Percentiles rank a stretch among this genome's conserved stretches.
Conservation (phyloP, 768 basidiomycete genomes). For the Phanerochaete sordida region DNA sequence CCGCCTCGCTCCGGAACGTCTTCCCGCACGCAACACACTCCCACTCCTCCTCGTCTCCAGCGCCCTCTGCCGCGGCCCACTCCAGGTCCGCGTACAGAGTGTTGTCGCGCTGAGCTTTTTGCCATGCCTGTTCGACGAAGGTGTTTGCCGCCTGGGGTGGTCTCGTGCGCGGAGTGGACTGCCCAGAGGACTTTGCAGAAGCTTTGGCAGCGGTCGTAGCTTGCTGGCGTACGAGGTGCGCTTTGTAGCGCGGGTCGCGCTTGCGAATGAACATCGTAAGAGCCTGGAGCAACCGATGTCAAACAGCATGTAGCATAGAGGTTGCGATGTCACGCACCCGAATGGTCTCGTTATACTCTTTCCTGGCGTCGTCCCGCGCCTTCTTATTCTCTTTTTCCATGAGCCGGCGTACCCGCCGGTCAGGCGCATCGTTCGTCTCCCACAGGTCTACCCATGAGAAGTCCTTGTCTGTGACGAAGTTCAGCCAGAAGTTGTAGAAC, state of each 20-base stretch:
- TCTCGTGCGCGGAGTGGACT: conserved; percentile 16
- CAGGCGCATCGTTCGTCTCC: conserved; percentile 81
- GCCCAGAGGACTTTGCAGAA: not conserved
- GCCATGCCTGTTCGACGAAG: conserved; percentile 91
- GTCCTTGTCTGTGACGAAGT: conserved; percentile 83
- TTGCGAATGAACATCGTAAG: conserved; percentile 76
- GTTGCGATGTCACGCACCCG: conserved; percentile 49
- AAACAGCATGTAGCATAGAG: not conserved
- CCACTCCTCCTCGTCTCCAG: conserved; percentile 72
- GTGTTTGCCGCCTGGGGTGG: conserved; percentile 27
- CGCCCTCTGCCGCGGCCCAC: conserved; percentile 68
- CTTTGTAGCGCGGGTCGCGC: conserved; percentile 86
- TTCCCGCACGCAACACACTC: conserved; percentile 96
- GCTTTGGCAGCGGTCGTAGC: conserved; percentile 31
- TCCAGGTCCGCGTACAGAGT: conserved; percentile 60
- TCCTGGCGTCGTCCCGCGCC: conserved; percentile 77
- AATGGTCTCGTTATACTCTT: conserved; percentile 91
- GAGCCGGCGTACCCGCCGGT: conserved; percentile 71
- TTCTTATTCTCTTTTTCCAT: conserved; percentile 99
- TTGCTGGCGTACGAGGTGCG: conserved; percentile 46
- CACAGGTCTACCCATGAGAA: conserved; percentile 88
- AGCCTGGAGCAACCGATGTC: conserved; percentile 39
- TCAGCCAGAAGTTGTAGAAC: conserved; percentile 86
- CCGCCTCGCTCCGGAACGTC: conserved; percentile 84
- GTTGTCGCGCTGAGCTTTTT: conserved; percentile 47